Conservation (phyloP, 2,329 filamentous ascomycete species). For the Onygenales sp. region DNA sequence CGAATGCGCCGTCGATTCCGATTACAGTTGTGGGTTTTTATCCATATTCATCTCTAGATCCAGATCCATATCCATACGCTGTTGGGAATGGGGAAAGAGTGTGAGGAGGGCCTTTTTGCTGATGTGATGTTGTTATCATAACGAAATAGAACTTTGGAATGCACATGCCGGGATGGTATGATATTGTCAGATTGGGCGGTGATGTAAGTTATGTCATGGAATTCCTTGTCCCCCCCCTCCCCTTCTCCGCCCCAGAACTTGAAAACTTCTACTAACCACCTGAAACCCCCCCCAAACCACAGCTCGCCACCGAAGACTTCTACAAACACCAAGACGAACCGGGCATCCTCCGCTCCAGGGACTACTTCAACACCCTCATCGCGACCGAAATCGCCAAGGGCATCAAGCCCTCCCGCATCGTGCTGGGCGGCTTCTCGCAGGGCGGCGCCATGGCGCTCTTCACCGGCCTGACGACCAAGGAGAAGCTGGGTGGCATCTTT, state of each 20-base stretch:
- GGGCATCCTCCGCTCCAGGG: conserved; percentile 63
- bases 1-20: conserved; percentile 77
- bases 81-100: too few species aligned
- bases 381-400: conserved; percentile 70
- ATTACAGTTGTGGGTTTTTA: conserved; percentile 62
- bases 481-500: conserved; percentile 79
- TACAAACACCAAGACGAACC: conserved; percentile 42
- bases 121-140: conserved; percentile 3
- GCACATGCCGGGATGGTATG: conserved; percentile 63
- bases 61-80: too few species aligned
- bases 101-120: background rate
- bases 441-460: conserved; percentile 83
- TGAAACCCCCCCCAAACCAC: background rate
- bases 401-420: conserved; percentile 72
- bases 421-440: conserved; percentile 59
- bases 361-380: conserved; percentile 71
- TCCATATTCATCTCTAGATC: background rate
- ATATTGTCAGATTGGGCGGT: conserved; percentile 36
- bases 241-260: background rate
- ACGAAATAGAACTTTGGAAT: conserved; percentile 58
- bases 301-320: conserved; percentile 24
- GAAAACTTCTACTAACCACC: background rate
- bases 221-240: background rate
- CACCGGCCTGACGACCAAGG: conserved; percentile 61
- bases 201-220: conserved; percentile 22